phyloP scores from a whole-genome alignment of 2,329 filamentous ascomycete species.

The Geoglossum cookeanum region DNA sequence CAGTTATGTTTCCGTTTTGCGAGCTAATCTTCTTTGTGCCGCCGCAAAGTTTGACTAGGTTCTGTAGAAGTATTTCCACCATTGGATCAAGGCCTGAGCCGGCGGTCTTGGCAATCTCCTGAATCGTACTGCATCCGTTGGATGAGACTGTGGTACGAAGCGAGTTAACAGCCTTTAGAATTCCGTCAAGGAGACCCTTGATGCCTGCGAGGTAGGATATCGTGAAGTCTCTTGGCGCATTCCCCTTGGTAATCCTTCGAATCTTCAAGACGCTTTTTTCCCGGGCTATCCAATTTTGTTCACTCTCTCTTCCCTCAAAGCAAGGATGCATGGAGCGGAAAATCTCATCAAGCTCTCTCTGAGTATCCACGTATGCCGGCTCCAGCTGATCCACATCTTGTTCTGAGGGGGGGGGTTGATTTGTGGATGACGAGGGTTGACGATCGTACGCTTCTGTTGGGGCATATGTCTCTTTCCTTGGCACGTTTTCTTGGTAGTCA shows the following conservation, averaged over 20 bases:
- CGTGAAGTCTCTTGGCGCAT: conserved; percentile 59
- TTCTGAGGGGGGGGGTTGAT: conserved; percentile 37
- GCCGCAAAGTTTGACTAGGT: conserved; percentile 72
- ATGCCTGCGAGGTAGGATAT: conserved; percentile 51
- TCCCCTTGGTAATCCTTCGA: conserved; percentile 63
- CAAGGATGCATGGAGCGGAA: conserved; percentile 61
- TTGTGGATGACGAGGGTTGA: conserved; percentile 12
- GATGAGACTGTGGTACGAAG: conserved; percentile 79
- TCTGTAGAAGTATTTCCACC: conserved; percentile 78
- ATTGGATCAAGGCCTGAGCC: conserved; percentile 69
- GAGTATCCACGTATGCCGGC: conserved; percentile 65
- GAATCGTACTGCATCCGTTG: conserved; percentile 64
- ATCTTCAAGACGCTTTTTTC: conserved; percentile 66
- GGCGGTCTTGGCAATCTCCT: conserved; percentile 61
- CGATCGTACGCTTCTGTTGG: conserved; percentile 15
- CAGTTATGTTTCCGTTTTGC: conserved; percentile 59
- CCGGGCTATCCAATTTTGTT: conserved; percentile 76
- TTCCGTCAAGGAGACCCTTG: conserved; percentile 63
- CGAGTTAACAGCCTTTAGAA: conserved; percentile 68
- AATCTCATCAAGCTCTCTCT: conserved; percentile 72
- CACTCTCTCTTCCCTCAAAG: conserved; percentile 78
- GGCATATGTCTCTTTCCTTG: neutral
- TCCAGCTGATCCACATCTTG: conserved; percentile 51
- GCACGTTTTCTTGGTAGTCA: neutral
- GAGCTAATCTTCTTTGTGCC: conserved; percentile 86